Percentiles rank a stretch among this genome's conserved stretches.
phyloP scores from a whole-genome alignment of 176 grass and related monocot species.

The Canna indica region DNA sequence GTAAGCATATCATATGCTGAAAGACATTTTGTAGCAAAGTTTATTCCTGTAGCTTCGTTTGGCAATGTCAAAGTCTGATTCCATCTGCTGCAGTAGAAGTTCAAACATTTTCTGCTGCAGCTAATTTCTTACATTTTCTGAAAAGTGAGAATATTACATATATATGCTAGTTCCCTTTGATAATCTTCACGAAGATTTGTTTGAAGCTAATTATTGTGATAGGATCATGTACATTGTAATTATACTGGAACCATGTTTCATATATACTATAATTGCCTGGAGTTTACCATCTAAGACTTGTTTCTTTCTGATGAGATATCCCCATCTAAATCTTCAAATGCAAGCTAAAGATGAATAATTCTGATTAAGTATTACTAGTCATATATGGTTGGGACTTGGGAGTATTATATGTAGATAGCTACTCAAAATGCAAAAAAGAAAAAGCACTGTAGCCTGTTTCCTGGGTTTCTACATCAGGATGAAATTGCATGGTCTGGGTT shows the following conservation, averaged over 20 bases:
- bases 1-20: background rate
- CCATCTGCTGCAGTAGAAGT: background rate
- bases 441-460: too few species aligned
- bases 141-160: background rate
- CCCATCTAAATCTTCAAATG: too few species aligned
- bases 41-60: background rate
- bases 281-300: too few species aligned
- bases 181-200: background rate
- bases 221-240: background rate
- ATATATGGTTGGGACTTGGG: too few species aligned
- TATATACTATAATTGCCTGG: too few species aligned
- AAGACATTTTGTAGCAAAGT: background rate
- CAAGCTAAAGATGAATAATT: too few species aligned
- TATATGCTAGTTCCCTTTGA: background rate
- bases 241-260: background rate
- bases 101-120: background rate
- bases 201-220: background rate
- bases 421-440: too few species aligned
- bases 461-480: too few species aligned
- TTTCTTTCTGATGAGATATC: too few species aligned
- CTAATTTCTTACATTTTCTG: background rate
- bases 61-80: background rate
- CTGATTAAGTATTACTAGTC: too few species aligned
- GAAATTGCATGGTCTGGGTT: too few species aligned
- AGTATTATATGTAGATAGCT: too few species aligned